Conservation (phyloP, 257 asterid genomes). For the Ehretia macrophylla region DNA sequence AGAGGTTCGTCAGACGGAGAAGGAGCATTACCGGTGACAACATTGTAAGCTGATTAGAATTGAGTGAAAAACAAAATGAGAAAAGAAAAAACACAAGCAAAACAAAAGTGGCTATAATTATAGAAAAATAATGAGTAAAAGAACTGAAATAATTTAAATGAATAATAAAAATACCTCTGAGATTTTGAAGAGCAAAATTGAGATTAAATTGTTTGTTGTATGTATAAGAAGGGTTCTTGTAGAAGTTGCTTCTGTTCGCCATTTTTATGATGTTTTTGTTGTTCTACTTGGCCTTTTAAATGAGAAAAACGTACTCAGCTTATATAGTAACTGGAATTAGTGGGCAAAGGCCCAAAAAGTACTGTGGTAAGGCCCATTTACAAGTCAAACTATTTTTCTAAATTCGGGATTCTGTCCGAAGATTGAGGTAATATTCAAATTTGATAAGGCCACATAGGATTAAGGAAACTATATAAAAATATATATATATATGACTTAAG, state of each 20-base stretch:
- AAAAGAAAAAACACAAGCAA: neutral
- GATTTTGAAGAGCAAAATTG: slow-evolving; percentile 74
- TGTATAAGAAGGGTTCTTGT: slow-evolving; percentile 67
- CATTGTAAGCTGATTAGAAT: slow-evolving; percentile 54
- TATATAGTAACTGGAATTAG: no score
- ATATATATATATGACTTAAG: no score
- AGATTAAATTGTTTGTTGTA: slow-evolving; percentile 72
- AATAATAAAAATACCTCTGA: slow-evolving; percentile 31
- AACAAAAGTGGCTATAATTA: no score
- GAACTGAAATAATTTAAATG: neutral
- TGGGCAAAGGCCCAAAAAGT: no score
- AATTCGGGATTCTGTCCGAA: no score
- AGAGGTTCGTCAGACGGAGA: slow-evolving; percentile 20
- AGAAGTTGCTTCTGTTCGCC: slow-evolving; percentile 64
- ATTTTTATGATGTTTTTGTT: slow-evolving; percentile 19
- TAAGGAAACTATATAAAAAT: no score
- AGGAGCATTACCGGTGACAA: slow-evolving; percentile 47
- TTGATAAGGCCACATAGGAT: no score
- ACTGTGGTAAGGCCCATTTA: no score
- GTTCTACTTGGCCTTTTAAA: no score
- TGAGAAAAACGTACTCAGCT: no score
- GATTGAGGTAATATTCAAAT: no score
- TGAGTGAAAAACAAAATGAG: slow-evolving; percentile 1
- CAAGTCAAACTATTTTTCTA: no score
- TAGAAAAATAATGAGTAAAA: neutral